Evolutionary conservation across 2,329 filamentous ascomycete genomes (phyloP), one percentile per base, ranked within the genome.

Genomic region (Nannizzia gypsea): DNA sequence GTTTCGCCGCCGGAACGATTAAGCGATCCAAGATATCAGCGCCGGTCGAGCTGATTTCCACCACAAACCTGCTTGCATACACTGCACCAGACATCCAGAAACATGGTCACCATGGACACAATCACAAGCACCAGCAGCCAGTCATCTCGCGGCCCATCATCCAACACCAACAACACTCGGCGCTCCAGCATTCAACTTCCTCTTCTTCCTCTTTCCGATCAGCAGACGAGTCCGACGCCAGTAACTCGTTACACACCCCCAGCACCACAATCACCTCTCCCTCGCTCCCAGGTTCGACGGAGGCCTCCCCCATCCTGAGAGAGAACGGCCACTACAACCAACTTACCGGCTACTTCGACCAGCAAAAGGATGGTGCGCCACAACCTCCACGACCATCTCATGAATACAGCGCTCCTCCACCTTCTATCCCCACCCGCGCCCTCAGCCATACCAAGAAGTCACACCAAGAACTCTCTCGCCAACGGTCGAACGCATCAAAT

Each of bases 31-130:
- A 76, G 63, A 99, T 99, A 71, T 99, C 93, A 1, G 83, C 81
- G 2, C 93, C 93, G 0, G 81, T 96, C 58, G 86, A 90, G 73
- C 81, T 99, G 64, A 79, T 96, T 56, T 95, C 93, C 62, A 96
- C 92, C 3, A 97, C 93, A 66, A 99, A 97, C 74, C 90, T 95
- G 82, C 85, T 96, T 59, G 90, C 90, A 6, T 96, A 96, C 80
- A 92, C 92, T 70, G 91, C 93, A 8, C 92, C 92, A 57, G 88
- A 96, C 70, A 85, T 96, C 63, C 60, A 57, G 5, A n/a, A 26
- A 44, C 60, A 57, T 48, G 24, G 26, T n/a, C 20, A 36, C 13
- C 34, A n/a, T 42, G 34, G 17, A 22, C 60, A 61, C 60, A 28
- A 56, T 77, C 26, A 34, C 24, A 54, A 54, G 50, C 17, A 20